Conservation (phyloP, 2,329 filamentous ascomycete species). For the Phaeosphaeriaceae sp. region DNA sequence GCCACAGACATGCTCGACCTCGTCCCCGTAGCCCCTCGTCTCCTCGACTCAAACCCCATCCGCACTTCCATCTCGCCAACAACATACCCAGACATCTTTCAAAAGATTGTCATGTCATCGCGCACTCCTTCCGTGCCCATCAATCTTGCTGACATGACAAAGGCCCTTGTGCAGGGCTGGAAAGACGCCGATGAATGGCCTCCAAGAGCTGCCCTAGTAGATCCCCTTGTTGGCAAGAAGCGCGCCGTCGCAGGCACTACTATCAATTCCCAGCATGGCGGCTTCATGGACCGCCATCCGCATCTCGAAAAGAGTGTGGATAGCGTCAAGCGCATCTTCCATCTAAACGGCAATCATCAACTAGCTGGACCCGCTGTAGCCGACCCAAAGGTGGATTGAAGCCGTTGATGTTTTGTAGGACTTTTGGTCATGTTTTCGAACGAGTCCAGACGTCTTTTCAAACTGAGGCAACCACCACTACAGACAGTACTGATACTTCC, state of each 20-base stretch:
- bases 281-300: constrained; percentile 46
- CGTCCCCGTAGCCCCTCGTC: constrained; percentile 74
- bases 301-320: constrained; percentile 54
- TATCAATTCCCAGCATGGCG: constrained; percentile 25
- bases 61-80: constrained; percentile 75
- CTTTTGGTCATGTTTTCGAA: too few species aligned
- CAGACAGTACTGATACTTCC: too few species aligned
- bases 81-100: constrained; percentile 83
- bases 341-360: constrained; percentile 38
- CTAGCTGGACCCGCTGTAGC: too few species aligned
- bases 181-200: constrained; percentile 95
- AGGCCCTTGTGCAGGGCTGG: constrained; percentile 86
- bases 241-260: constrained; percentile 23
- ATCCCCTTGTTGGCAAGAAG: constrained; percentile 53
- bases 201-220: constrained; percentile 62
- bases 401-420: too few species aligned
- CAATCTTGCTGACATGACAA: constrained; percentile 81
- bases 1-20: constrained; percentile 48
- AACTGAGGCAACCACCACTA: too few species aligned
- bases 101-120: constrained; percentile 81
- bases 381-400: not conserved
- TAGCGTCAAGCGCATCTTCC: constrained; percentile 53
- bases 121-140: constrained; percentile 87
- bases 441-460: too few species aligned
- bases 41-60: constrained; percentile 77